Percentiles rank a stretch among this genome's conserved stretches.
These are phyloP conservation scores for Rhynchosporium secalis DNA, from an alignment of 2,329 filamentous ascomycete genomes.

Conservation along the genomic window DNA sequence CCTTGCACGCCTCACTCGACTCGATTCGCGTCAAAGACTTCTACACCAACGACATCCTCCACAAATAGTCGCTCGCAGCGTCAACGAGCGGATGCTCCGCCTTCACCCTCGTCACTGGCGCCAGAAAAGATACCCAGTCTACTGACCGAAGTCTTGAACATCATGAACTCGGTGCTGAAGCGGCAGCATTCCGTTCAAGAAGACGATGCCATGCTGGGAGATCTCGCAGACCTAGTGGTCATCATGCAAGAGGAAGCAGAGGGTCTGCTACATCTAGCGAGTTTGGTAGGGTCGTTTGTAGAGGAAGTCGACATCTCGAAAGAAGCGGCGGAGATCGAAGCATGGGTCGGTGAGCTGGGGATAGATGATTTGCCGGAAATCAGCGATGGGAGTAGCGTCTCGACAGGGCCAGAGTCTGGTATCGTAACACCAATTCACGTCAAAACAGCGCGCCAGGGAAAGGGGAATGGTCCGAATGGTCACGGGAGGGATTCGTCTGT, in stretches of 20 bases:
- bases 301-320: conserved; percentile 22
- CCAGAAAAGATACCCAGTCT: conserved; percentile 26
- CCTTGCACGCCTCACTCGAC: not conserved
- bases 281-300: conserved; percentile 27
- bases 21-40: not conserved
- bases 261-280: conserved; percentile 21
- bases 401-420: not conserved
- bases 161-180: conserved; percentile 28
- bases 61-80: not conserved
- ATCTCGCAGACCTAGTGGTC: conserved; percentile 26
- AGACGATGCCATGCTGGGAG: conserved; percentile 22
- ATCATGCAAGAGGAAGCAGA: conserved; percentile 33
- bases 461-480: not conserved
- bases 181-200: conserved; percentile 16
- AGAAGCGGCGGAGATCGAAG: conserved; percentile 16
- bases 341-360: conserved; percentile 4
- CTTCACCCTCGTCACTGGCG: conserved; percentile 21
- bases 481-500: conserved; percentile 12
- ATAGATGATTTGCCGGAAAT: not conserved
- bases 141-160: conserved; percentile 24
- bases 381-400: not conserved
- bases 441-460: not conserved
- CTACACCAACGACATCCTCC: not conserved
- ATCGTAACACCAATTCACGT: not conserved
- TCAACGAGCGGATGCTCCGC: not conserved